These are phyloP conservation scores for Saccharomyces hybrid DNA, from an alignment of 1,139 yeast species.

Conservation along the genomic window DNA sequence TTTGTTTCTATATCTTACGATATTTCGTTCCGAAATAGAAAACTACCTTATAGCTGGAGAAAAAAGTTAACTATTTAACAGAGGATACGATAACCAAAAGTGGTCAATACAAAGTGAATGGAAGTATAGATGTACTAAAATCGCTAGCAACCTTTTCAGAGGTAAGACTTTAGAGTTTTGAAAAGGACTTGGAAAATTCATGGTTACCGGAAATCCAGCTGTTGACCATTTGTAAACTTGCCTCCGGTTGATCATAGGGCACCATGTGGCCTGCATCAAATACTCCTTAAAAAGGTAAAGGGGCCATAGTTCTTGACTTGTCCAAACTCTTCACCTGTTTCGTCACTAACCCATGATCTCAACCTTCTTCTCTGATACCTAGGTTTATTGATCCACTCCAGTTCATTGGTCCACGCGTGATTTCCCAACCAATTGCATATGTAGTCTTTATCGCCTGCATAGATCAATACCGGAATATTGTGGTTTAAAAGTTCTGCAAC, in stretches of 20 bases:
- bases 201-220: conserved; percentile 46
- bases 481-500: conserved; percentile 50
- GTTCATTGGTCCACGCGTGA: conserved; percentile 65
- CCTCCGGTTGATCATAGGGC: conserved; percentile 74
- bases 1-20: background rate
- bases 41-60: too few relatives aligned
- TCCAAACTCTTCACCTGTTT: conserved; percentile 47
- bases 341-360: conserved; percentile 32
- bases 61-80: too few relatives aligned
- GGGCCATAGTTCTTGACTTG: conserved; percentile 47
- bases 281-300: conserved; percentile 57
- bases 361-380: conserved; percentile 42
- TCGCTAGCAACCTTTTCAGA: background rate
- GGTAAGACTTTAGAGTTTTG: too few relatives aligned
- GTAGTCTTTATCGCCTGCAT: conserved; percentile 82
- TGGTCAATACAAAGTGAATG: too few relatives aligned
- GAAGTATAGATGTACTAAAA: too few relatives aligned
- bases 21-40: too few relatives aligned
- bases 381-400: conserved; percentile 57
- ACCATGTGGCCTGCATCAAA: conserved; percentile 71
- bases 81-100: too few relatives aligned
- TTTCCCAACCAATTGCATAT: conserved; percentile 86
- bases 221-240: conserved; percentile 67
- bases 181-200: background rate
- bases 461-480: conserved; percentile 62